Percentiles rank a stretch among this genome's conserved stretches.
Evolutionary conservation across 2,329 filamentous ascomycete species (phyloP).

Genomic region (Xylariaceae sp.): DNA sequence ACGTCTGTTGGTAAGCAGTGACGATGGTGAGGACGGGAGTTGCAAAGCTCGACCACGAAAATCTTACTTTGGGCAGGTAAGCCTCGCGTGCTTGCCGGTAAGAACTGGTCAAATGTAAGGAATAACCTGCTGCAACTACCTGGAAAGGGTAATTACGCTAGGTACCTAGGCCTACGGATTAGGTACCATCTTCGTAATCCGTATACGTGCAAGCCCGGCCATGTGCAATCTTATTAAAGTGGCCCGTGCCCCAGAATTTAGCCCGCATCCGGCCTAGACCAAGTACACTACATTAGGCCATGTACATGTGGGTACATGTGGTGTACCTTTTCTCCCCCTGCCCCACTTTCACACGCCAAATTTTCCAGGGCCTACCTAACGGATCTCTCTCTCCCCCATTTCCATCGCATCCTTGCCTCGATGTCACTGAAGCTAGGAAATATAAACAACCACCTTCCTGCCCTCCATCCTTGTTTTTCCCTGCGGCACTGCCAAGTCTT

Average conservation of each 20-base stretch:
- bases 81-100: background rate
- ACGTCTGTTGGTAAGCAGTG: background rate
- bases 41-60: no score
- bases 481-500: background rate
- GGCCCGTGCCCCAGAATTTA: background rate
- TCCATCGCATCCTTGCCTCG: background rate
- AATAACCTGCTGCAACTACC: no score
- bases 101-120: background rate
- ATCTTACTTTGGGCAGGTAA: background rate
- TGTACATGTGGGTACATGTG: background rate
- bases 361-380: conserved; percentile 6
- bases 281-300: background rate
- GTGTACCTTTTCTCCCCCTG: background rate
- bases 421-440: background rate
- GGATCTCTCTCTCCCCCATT: background rate
- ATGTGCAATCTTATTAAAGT: background rate
- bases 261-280: background rate
- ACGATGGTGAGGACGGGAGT: no score
- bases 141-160: background rate
- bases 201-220: background rate
- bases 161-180: background rate
- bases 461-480: background rate
- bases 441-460: background rate
- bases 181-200: background rate
- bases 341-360: conserved; percentile 14